phyloP scores from a whole-genome alignment of 768 basidiomycete genomes.

The Phlebiopsis gigantea region DNA sequence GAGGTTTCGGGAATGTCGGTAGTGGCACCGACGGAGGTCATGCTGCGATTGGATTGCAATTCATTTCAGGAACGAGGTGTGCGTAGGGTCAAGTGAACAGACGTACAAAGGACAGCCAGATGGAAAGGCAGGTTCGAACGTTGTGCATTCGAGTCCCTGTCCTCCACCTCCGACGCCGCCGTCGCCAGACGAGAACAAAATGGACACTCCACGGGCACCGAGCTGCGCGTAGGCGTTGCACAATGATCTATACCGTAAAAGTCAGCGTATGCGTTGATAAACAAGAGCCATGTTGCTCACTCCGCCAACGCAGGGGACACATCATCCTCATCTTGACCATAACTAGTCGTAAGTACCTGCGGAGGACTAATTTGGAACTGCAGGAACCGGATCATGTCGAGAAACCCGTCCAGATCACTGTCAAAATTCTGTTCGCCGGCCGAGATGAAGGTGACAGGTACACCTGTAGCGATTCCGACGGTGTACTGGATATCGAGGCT shows the following conservation, averaged over 20 bases:
- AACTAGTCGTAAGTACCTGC: slow-evolving; percentile 29
- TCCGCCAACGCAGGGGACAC: slow-evolving; percentile 18
- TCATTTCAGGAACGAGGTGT: not conserved
- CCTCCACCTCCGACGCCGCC: slow-evolving; percentile 32
- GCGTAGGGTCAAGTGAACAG: not conserved
- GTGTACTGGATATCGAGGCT: slow-evolving; percentile 35
- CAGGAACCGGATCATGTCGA: slow-evolving; percentile 27
- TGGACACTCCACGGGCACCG: slow-evolving; percentile 30
- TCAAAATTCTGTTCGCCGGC: slow-evolving; percentile 26
- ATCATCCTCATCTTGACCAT: slow-evolving; percentile 27
- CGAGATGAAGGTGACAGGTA: slow-evolving; percentile 29
- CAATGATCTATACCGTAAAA: slow-evolving; percentile 17
- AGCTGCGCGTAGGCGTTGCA: slow-evolving; percentile 33
- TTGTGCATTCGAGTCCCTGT: slow-evolving; percentile 22
- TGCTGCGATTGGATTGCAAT: slow-evolving; percentile 3
- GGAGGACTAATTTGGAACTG: slow-evolving; percentile 20
- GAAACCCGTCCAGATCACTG: slow-evolving; percentile 26
- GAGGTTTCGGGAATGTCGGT: slow-evolving; percentile 46
- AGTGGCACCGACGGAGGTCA: slow-evolving; percentile 70
- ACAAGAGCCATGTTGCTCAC: slow-evolving; percentile 14
- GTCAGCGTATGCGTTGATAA: not conserved
- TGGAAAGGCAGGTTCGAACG: slow-evolving; percentile 31
- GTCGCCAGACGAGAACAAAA: slow-evolving; percentile 34
- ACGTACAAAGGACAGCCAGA: slow-evolving; percentile 30
- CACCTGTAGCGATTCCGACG: slow-evolving; percentile 26